Conservation (phyloP, 352 stramenopile species). For the Pythium rishiriense region DNA sequence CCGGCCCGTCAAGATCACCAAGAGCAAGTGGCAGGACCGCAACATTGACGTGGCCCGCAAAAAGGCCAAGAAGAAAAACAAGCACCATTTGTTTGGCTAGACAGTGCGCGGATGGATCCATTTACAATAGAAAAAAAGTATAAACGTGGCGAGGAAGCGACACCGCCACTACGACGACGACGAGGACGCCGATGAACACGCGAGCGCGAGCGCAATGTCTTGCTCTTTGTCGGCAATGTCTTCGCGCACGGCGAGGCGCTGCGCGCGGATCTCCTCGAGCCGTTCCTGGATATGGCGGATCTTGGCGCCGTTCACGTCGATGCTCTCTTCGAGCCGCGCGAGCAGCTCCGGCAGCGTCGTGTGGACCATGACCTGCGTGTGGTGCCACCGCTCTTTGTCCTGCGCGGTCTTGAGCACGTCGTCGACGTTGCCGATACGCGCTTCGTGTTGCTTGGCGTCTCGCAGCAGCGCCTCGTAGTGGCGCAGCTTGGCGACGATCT, state of each 20-base stretch:
- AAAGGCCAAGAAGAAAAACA: constrained; percentile 87
- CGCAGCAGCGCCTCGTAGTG: constrained; percentile 45
- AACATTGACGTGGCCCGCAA: constrained; percentile 90
- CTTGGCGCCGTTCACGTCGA: constrained; percentile 64
- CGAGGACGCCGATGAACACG: constrained; percentile 10
- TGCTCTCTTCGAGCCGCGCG: constrained; percentile 53
- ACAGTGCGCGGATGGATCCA: too few species aligned
- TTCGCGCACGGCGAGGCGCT: constrained; percentile 54
- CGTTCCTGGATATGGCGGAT: constrained; percentile 59
- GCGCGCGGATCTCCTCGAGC: constrained; percentile 49
- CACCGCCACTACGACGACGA: neutral
- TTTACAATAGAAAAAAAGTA: constrained; percentile 5
- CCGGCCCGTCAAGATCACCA: constrained; percentile 93
- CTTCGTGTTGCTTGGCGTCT: constrained; percentile 31
- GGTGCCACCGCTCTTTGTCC: constrained; percentile 46
- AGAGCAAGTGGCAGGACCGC: constrained; percentile 95
- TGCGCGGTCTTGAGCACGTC: constrained; percentile 31
- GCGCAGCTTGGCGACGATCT: constrained; percentile 47
- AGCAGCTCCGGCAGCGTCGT: constrained; percentile 53
- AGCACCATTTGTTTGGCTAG: constrained; percentile 74
- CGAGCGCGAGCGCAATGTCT: constrained; percentile 55
- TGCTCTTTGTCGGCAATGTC: constrained; percentile 60
- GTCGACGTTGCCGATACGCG: constrained; percentile 22
- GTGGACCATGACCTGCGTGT: constrained; percentile 56
- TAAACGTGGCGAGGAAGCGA: neutral